A percentile compares a stretch with the other conserved stretches of the same genome.
Conservation (phyloP, 805 yeast species). For the Ogataea paraovalis region DNA sequence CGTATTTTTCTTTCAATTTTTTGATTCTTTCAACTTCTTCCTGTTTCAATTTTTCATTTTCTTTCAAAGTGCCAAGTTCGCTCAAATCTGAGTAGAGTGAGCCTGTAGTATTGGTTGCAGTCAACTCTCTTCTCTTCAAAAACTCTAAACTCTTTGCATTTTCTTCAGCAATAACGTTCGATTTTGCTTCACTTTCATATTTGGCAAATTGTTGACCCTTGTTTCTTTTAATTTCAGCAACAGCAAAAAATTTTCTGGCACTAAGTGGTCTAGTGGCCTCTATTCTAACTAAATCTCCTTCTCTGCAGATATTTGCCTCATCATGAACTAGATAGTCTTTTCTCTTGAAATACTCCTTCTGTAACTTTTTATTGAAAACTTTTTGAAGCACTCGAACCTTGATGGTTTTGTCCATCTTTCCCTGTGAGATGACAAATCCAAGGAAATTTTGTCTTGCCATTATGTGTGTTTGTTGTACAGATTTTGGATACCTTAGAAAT, state of each 20-base stretch:
- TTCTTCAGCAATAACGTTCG: constrained; percentile 66
- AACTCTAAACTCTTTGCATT: constrained; percentile 50
- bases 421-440: constrained; percentile 93
- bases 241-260: constrained; percentile 77
- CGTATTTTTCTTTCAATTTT: constrained; percentile 32
- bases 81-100: constrained; percentile 31
- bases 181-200: constrained; percentile 70
- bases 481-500: too few species aligned
- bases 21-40: constrained; percentile 37
- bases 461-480: neutral
- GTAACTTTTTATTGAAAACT: constrained; percentile 64
- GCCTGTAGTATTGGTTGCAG: constrained; percentile 17
- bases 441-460: constrained; percentile 91
- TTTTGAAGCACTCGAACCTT: constrained; percentile 84
- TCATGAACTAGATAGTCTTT: constrained; percentile 91
- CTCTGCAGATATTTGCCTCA: constrained; percentile 85
- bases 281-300: constrained; percentile 93
- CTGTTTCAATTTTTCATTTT: constrained; percentile 12
- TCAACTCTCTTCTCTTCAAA: constrained; percentile 41
- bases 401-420: constrained; percentile 93
- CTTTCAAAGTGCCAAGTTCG: constrained; percentile 15
- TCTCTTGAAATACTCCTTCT: constrained; percentile 72
- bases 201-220: constrained; percentile 89
- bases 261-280: constrained; percentile 85
- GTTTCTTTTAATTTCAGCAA: constrained; percentile 85